Percentiles rank a stretch among this genome's conserved stretches.
Evolutionary conservation across 768 basidiomycete species (phyloP).

Genomic region (Hypholoma sublateritium): DNA sequence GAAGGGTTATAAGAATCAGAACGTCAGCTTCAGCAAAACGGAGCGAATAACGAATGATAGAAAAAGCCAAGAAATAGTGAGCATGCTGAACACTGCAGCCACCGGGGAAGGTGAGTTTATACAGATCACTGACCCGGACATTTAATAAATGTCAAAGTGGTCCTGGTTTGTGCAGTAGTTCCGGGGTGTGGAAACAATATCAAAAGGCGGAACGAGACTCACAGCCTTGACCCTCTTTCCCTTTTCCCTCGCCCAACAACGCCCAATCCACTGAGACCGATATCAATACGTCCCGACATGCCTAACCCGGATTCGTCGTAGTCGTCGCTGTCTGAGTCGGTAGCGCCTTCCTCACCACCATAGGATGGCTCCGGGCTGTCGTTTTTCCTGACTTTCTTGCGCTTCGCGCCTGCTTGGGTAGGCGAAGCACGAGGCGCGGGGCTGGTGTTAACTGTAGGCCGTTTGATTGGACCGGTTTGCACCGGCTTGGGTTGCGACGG

Average conservation of each 20-base stretch:
- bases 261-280: slow-evolving; percentile 47
- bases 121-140: too few relatives aligned
- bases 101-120: too few relatives aligned
- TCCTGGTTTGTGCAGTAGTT: neutral
- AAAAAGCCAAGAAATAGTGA: too few relatives aligned
- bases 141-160: too few relatives aligned
- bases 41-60: too few relatives aligned
- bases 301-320: slow-evolving; percentile 31
- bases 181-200: neutral
- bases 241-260: slow-evolving; percentile 31
- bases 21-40: too few relatives aligned
- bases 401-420: slow-evolving; percentile 11
- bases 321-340: slow-evolving; percentile 41
- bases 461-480: slow-evolving; percentile 6
- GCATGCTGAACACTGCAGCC: too few relatives aligned
- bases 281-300: slow-evolving; percentile 40
- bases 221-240: slow-evolving; percentile 36
- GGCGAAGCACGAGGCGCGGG: neutral
- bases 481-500: slow-evolving; percentile 6
- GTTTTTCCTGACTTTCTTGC: slow-evolving; percentile 28
- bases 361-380: slow-evolving; percentile 17
- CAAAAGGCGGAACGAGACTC: slow-evolving; percentile 21
- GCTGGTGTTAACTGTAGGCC: neutral
- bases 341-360: slow-evolving; percentile 24
- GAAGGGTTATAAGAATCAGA: too few relatives aligned